Evolutionary conservation across 2,329 filamentous ascomycete species (phyloP).

Genomic region (Paraconiothyrium brasiliense): DNA sequence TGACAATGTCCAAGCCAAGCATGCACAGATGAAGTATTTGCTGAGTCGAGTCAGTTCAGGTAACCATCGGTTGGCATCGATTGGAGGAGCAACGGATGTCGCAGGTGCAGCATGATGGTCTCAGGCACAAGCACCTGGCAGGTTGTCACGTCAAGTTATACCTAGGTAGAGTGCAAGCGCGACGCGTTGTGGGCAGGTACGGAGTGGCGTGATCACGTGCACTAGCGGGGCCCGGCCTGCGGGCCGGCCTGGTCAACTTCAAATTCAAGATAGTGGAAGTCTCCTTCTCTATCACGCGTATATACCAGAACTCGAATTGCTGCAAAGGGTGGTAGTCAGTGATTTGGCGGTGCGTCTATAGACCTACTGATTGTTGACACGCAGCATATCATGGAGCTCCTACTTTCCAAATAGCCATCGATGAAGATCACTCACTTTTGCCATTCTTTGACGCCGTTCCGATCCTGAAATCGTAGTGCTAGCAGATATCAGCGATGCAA

Average conservation of each 20-base stretch:
- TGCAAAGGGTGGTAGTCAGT: background rate
- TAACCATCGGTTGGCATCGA: constrained; percentile 2
- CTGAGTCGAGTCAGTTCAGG: no score
- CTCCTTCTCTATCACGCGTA: no score
- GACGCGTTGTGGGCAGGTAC: constrained; percentile 23
- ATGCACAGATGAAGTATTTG: background rate
- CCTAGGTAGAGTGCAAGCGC: constrained; percentile 3
- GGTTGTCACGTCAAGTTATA: background rate
- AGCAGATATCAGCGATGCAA: constrained; percentile 13
- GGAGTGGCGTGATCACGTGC: constrained; percentile 34
- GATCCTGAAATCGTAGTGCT: background rate
- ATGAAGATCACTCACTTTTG: background rate
- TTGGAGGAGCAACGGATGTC: background rate
- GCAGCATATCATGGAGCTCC: background rate
- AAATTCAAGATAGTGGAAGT: no score
- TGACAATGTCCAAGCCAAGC: background rate
- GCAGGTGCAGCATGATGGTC: background rate
- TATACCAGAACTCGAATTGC: background rate
- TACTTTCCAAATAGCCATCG: background rate
- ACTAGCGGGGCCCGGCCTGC: constrained; percentile 1
- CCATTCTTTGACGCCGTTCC: background rate
- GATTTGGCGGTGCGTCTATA: background rate
- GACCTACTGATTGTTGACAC: background rate
- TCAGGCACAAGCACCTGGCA: background rate
- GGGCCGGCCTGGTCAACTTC: no score